phyloP scores from a whole-genome alignment of 306 rosid species.

The Castanea mollissima region DNA sequence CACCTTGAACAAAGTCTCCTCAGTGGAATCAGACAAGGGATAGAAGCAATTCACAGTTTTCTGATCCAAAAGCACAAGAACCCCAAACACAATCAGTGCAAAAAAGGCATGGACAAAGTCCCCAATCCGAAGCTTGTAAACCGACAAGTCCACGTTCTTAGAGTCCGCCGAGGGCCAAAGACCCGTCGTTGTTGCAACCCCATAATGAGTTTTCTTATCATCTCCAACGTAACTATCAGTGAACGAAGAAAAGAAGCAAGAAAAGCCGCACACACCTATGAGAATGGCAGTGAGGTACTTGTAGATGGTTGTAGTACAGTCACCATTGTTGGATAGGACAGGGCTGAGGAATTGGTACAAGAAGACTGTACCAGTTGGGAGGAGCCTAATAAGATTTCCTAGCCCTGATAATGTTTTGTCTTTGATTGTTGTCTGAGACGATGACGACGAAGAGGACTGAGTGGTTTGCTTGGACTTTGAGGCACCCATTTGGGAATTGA shows the following conservation, averaged over 20 bases:
- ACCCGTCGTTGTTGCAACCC: conserved; percentile 50
- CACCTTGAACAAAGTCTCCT: conserved; percentile 47
- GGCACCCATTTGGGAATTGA: conserved; percentile 21
- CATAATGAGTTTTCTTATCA: conserved; percentile 56
- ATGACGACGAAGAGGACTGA: too few relatives aligned
- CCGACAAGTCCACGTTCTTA: conserved; percentile 31
- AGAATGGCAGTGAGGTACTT: conserved; percentile 46
- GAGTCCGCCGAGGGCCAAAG: conserved; percentile 67
- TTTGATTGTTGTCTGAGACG: neutral
- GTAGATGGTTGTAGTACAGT: conserved; percentile 46
- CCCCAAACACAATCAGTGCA: conserved; percentile 55
- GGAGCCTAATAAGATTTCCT: conserved; percentile 71
- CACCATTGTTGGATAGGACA: conserved; percentile 57
- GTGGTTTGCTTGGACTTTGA: neutral
- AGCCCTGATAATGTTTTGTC: conserved; percentile 38
- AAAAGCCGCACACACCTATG: conserved; percentile 44
- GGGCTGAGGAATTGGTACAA: conserved; percentile 79
- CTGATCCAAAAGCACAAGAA: conserved; percentile 39
- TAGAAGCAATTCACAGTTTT: conserved; percentile 60
- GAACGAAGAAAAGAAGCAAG: conserved; percentile 68
- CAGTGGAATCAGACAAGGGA: conserved; percentile 37
- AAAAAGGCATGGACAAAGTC: conserved; percentile 74
- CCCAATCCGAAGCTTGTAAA: conserved; percentile 47
- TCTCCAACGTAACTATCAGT: conserved; percentile 71
- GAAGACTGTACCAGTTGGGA: conserved; percentile 80